Conservation (phyloP, 1,284 basidiomycete genomes). For the Testicularia cyperi region DNA sequence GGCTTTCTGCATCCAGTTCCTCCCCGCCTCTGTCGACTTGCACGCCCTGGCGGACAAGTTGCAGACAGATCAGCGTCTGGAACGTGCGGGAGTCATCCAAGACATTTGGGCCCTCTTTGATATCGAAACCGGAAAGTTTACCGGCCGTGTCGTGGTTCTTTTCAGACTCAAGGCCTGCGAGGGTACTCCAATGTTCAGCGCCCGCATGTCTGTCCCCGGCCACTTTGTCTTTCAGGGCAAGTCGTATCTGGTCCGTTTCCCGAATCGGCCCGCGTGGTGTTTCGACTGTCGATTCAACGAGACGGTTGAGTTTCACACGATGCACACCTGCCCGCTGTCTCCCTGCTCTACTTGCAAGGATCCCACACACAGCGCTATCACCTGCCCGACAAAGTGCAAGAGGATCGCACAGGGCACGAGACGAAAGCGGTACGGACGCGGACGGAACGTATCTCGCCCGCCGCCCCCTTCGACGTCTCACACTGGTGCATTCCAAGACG, state of each 20-base stretch:
- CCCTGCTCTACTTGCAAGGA: conserved; percentile 11
- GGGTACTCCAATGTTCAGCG: conserved; percentile 3
- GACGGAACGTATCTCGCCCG: no score
- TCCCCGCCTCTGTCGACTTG: conserved; percentile 6
- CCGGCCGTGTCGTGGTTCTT: conserved; percentile 19
- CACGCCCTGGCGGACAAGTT: background rate
- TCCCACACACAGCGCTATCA: conserved; percentile 5
- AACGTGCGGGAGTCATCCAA: conserved; percentile 6
- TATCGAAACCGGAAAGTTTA: conserved; percentile 2
- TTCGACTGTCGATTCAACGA: conserved; percentile 19
- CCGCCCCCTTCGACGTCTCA: no score
- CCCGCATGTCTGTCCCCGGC: conserved; percentile 13
- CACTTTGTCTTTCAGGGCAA: conserved; percentile 9
- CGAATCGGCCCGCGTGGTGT: conserved; percentile 22
- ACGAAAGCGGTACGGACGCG: background rate
- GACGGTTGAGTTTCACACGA: conserved; percentile 11
- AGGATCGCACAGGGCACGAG: background rate
- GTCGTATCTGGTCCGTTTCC: conserved; percentile 19
- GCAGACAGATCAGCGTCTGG: conserved; percentile 1
- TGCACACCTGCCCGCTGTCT: conserved; percentile 4
- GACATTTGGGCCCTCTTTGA: conserved; percentile 17
- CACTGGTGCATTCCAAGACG: no score
- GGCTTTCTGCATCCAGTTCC: conserved; percentile 16
- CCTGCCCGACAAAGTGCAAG: conserved; percentile 6
- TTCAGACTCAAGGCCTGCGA: conserved; percentile 7